Percentiles rank a stretch among this genome's conserved stretches.
Conservation (phyloP, 352 stramenopile genomes). For the Sclerospora graminicola region DNA sequence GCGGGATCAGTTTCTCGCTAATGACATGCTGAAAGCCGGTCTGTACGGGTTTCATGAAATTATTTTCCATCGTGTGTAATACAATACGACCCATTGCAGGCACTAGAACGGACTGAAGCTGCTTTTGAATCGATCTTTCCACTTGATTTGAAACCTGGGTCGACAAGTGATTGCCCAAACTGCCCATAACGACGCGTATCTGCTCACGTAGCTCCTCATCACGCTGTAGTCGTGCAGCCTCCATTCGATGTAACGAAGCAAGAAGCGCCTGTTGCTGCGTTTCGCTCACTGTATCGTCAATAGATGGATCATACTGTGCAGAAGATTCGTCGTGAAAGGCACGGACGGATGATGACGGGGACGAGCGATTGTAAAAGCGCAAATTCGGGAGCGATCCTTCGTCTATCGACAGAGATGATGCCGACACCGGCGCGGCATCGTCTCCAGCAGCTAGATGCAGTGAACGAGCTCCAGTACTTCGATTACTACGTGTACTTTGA, state of each 20-base stretch:
- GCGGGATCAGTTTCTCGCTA: constrained; percentile 51
- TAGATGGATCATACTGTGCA: constrained; percentile 50
- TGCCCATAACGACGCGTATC: constrained; percentile 50
- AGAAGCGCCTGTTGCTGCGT: constrained; percentile 45
- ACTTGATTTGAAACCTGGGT: constrained; percentile 54
- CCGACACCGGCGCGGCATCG: constrained; percentile 29
- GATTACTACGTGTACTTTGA: constrained; percentile 22
- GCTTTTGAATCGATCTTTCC: constrained; percentile 78
- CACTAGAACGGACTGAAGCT: constrained; percentile 71
- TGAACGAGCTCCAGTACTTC: constrained; percentile 18
- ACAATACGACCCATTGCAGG: constrained; percentile 81
- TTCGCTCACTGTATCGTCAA: constrained; percentile 55
- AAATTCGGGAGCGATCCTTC: constrained; percentile 36
- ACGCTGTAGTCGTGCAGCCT: constrained; percentile 49
- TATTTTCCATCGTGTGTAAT: constrained; percentile 84
- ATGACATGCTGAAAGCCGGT: constrained; percentile 72
- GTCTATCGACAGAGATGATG: constrained; percentile 43
- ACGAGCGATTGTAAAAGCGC: constrained; percentile 59
- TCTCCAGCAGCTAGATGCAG: constrained; percentile 24
- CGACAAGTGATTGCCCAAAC: constrained; percentile 43
- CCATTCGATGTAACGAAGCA: constrained; percentile 57
- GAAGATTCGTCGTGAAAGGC: constrained; percentile 73
- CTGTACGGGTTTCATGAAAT: constrained; percentile 81
- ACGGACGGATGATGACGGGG: constrained; percentile 67
- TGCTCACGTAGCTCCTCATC: constrained; percentile 67